A percentile compares a stretch with the other conserved stretches of the same genome.
These are phyloP conservation scores for Capronia coronata DNA, from an alignment of 2,329 filamentous ascomycete species.

Conservation along the genomic window DNA sequence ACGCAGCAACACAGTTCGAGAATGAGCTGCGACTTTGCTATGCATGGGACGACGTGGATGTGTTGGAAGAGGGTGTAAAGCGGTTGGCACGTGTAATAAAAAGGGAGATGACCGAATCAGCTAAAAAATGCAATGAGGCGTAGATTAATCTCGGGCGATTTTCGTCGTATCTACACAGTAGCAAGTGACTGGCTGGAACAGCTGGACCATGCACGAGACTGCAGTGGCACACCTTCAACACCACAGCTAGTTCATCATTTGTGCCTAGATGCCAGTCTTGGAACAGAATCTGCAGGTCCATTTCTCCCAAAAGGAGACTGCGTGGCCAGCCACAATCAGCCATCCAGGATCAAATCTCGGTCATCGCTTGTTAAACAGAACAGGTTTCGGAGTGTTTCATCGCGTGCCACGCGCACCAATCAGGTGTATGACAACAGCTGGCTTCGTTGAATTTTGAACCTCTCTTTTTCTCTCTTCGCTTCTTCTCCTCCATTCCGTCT, in stretches of 20 bases:
- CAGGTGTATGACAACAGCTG: conserved; percentile 5
- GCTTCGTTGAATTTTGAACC: conserved; percentile 7
- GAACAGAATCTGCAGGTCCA: not conserved
- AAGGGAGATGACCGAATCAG: conserved; percentile 17
- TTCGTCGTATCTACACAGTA: not conserved
- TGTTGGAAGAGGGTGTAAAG: conserved; percentile 60
- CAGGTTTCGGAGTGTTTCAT: conserved; percentile 21
- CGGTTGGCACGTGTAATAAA: conserved; percentile 49
- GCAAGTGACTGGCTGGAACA: not conserved
- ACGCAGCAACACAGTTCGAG: conserved; percentile 50
- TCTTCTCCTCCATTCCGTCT: conserved; percentile 1
- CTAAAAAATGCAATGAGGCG: conserved; percentile 6
- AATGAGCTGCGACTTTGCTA: conserved; percentile 61
- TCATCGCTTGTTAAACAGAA: conserved; percentile 13
- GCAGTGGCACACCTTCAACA: not conserved
- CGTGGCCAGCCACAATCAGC: conserved; percentile 8
- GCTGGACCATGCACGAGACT: not conserved
- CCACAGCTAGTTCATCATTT: too few relatives aligned
- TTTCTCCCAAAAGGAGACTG: not conserved
- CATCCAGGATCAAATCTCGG: conserved; percentile 2
- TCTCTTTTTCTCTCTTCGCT: not conserved
- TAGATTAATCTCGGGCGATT: not conserved
- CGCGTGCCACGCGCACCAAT: conserved; percentile 14
- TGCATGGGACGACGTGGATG: conserved; percentile 62
- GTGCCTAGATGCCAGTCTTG: too few relatives aligned